Evolutionary conservation across 2,329 filamentous ascomycete species (phyloP).

Genomic region (Coniochaeta prunicola): DNA sequence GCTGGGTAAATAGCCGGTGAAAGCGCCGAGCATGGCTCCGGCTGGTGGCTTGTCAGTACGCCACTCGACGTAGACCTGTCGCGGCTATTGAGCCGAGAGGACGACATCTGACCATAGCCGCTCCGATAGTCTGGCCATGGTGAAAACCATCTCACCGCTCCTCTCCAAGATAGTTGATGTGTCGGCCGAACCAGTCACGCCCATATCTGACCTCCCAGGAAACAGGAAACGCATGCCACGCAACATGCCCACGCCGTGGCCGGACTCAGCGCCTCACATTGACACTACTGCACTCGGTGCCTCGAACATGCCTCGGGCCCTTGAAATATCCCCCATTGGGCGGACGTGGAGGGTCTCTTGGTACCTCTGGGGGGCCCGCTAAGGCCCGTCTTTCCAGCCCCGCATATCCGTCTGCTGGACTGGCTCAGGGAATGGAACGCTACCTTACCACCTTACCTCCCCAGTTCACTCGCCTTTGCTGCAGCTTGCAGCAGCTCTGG

Average conservation of each 20-base stretch:
- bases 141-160: not conserved
- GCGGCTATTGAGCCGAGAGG: constrained; percentile 1
- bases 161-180: not conserved
- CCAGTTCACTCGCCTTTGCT: not conserved
- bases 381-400: not conserved
- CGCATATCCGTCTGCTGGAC: not conserved
- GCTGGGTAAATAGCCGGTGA: constrained; percentile 1
- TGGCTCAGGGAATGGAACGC: not conserved
- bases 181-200: not conserved
- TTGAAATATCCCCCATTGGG: not conserved
- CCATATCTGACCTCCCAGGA: not conserved
- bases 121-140: not conserved
- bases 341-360: not conserved
- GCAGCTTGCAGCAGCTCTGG: not conserved
- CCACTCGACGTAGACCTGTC: not conserved
- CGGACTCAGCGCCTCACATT: not conserved
- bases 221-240: not conserved
- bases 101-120: not conserved
- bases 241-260: not conserved
- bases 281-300: not conserved
- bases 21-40: not conserved
- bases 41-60: not conserved
- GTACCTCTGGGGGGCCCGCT: not conserved
- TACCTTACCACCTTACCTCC: not conserved
- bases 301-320: not conserved